Percentiles rank a stretch among this genome's conserved stretches.
These are phyloP conservation scores for Furcasterigmium sp. DNA, from an alignment of 2,329 filamentous ascomycete species.

Conservation along the genomic window DNA sequence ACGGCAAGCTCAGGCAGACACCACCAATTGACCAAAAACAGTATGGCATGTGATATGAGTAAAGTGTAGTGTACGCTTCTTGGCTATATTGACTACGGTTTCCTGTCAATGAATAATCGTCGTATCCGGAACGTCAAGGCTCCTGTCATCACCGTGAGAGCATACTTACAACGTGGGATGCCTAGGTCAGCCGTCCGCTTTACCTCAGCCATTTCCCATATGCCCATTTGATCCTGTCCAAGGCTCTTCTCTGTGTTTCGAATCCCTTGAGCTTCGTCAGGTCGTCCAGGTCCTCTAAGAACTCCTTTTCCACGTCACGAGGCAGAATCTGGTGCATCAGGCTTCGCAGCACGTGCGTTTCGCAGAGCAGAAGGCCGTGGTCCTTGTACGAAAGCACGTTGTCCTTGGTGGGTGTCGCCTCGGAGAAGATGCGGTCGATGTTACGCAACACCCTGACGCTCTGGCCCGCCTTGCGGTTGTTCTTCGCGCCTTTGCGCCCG, in stretches of 20 bases:
- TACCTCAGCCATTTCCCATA: constrained; percentile 70
- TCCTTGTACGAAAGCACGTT: constrained; percentile 85
- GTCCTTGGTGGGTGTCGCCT: constrained; percentile 63
- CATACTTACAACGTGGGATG: too few relatives aligned
- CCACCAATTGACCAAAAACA: too few relatives aligned
- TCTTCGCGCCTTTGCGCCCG: constrained; percentile 61
- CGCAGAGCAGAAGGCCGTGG: constrained; percentile 83
- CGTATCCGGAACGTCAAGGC: too few relatives aligned
- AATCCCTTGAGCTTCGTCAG: constrained; percentile 79
- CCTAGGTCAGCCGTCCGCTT: too few relatives aligned
- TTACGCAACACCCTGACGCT: constrained; percentile 78
- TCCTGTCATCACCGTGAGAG: too few relatives aligned
- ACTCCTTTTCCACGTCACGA: constrained; percentile 71
- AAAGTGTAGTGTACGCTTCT: too few relatives aligned
- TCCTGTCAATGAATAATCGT: too few relatives aligned
- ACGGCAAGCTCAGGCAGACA: too few relatives aligned
- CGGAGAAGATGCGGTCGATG: constrained; percentile 74
- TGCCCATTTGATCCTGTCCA: constrained; percentile 84
- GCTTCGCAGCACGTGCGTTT: constrained; percentile 76
- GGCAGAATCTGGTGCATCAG: constrained; percentile 66
- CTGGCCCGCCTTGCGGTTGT: constrained; percentile 60
- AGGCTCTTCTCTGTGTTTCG: constrained; percentile 68
- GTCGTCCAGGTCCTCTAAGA: constrained; percentile 82
- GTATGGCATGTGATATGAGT: too few relatives aligned
- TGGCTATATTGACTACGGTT: too few relatives aligned